These are phyloP conservation scores for Suillus cothurnatus DNA, from an alignment of 768 basidiomycete genomes.

Conservation along the genomic window DNA sequence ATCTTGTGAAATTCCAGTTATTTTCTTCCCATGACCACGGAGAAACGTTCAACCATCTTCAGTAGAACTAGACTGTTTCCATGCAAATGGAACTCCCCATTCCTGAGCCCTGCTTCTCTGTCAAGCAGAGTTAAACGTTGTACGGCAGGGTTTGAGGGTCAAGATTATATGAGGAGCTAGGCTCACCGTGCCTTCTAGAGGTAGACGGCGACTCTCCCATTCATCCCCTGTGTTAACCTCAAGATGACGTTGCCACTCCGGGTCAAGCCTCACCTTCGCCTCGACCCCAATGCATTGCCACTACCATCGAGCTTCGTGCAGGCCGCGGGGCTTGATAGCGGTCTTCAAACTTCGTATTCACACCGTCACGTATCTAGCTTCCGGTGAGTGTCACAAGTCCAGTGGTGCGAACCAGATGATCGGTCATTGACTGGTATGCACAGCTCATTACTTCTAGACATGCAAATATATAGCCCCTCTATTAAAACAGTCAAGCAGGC, in stretches of 20 bases:
- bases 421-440: slow-evolving; percentile 12
- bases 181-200: not conserved
- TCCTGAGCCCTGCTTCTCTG: slow-evolving; percentile 15
- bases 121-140: slow-evolving; percentile 20
- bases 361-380: slow-evolving; percentile 46
- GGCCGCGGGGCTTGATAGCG: slow-evolving; percentile 22
- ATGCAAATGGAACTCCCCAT: slow-evolving; percentile 12
- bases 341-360: slow-evolving; percentile 32
- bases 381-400: slow-evolving; percentile 38
- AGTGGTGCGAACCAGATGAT: not conserved
- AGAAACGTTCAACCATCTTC: slow-evolving; percentile 11
- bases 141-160: slow-evolving; percentile 25
- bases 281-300: slow-evolving; percentile 14
- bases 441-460: slow-evolving; percentile 58
- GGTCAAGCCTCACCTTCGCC: slow-evolving; percentile 20
- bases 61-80: slow-evolving; percentile 1
- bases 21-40: slow-evolving; percentile 19
- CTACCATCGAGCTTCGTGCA: slow-evolving; percentile 40
- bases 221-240: not conserved
- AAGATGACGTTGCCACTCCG: slow-evolving; percentile 20
- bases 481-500: slow-evolving; percentile 45
- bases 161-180: slow-evolving; percentile 20
- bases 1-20: not conserved
- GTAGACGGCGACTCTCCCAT: not conserved
- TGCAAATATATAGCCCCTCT: slow-evolving; percentile 65